Percentiles rank a stretch among this genome's conserved stretches.
Evolutionary conservation across 192 early-diverging fungal genomes (phyloP).

Genomic region (Rhizoclosmatium globosum): DNA sequence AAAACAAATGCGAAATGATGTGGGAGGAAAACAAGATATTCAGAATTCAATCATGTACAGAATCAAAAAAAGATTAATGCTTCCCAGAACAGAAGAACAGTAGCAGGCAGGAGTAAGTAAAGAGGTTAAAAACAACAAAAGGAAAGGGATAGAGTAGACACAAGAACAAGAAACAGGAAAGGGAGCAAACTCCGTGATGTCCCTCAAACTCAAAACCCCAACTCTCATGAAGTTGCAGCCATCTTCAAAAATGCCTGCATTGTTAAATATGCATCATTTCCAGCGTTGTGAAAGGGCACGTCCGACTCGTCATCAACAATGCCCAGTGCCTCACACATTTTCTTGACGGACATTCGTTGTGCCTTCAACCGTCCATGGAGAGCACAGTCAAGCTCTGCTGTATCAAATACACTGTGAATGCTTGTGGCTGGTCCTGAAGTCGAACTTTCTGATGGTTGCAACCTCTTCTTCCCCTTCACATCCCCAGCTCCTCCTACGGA

Average conservation of each 20-base stretch:
- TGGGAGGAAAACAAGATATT: neutral
- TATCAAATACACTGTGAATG: slow-evolving; percentile 24
- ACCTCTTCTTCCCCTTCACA: neutral
- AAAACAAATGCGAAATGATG: neutral
- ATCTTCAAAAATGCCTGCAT: slow-evolving; percentile 37
- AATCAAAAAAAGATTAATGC: neutral
- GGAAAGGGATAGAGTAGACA: neutral
- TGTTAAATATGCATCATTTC: slow-evolving; percentile 35
- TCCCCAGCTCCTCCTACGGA: neutral
- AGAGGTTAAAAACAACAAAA: neutral
- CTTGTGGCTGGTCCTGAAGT: neutral
- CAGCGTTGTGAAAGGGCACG: slow-evolving; percentile 34
- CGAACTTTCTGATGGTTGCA: neutral
- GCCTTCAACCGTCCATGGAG: slow-evolving; percentile 27
- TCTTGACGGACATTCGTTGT: slow-evolving; percentile 28
- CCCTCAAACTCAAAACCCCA: too few species aligned
- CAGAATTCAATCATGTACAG: too few species aligned
- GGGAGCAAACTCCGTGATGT: neutral
- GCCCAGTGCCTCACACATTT: slow-evolving; percentile 13
- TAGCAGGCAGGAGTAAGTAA: neutral
- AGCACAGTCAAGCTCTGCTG: slow-evolving; percentile 28
- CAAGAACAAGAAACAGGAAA: neutral
- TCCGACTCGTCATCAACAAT: slow-evolving; percentile 30
- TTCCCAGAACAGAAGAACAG: neutral
- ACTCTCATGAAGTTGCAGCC: slow-evolving; percentile 8